phyloP scores from a whole-genome alignment of 1,139 yeast species.

The Meyerozyma guilliermondii region DNA sequence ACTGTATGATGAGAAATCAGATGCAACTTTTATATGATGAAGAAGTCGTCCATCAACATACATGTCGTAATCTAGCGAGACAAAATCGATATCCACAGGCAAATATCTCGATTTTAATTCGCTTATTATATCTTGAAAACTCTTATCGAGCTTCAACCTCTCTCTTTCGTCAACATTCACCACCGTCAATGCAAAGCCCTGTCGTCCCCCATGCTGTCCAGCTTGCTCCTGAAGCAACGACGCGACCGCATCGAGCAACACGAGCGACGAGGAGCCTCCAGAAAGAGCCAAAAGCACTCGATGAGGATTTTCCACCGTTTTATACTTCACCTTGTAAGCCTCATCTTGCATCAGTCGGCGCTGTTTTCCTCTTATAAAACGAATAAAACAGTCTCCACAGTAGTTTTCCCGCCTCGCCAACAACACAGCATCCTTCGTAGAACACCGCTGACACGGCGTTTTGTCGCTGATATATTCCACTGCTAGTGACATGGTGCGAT shows the following conservation, averaged over 20 bases:
- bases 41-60: conserved; percentile 25
- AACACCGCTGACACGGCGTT: conserved; percentile 47
- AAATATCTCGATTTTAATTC: conserved; percentile 16
- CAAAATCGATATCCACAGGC: conserved; percentile 25
- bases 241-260: conserved; percentile 59
- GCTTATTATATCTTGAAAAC: conserved; percentile 15
- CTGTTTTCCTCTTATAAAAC: conserved; percentile 74
- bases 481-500: neutral
- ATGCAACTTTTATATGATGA: conserved; percentile 17
- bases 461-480: conserved; percentile 3
- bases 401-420: conserved; percentile 66
- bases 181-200: conserved; percentile 62
- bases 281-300: conserved; percentile 58
- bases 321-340: conserved; percentile 63
- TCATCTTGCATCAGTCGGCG: conserved; percentile 71
- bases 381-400: conserved; percentile 64
- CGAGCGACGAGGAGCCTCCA: conserved; percentile 63
- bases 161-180: conserved; percentile 45
- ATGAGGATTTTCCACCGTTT: conserved; percentile 27
- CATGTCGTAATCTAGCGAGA: conserved; percentile 34
- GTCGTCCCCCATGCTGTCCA: conserved; percentile 53
- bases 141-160: conserved; percentile 12
- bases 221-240: conserved; percentile 59
- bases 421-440: conserved; percentile 38
- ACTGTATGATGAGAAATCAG: conserved; percentile 10